Evolutionary conservation across 2,329 filamentous ascomycete genomes (phyloP), one percentile per base, ranked within the genome.

Genomic region (Aspergillus fijiensis): DNA sequence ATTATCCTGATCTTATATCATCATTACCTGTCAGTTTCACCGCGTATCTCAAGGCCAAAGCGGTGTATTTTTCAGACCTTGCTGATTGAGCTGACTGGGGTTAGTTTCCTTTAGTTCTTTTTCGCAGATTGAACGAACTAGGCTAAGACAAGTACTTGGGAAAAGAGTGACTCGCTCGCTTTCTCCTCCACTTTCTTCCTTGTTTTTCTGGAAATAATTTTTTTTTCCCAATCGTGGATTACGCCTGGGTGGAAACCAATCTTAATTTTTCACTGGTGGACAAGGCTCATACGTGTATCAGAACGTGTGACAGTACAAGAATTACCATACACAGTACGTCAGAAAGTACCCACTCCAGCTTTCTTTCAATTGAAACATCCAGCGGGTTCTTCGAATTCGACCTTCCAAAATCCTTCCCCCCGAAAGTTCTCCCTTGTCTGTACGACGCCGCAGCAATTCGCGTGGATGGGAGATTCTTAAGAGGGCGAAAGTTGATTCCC

Each of bases 311-410:
- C 49, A 29, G 58, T 61, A 62, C 60, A n/a, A 29, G 49, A 58
- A 60, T 62, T 55, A 55, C 42, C 42, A 42, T 21, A 51, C 51
- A 42, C 55, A 49, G 59, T 65, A 65, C 57, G 63, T 60, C 61
- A 64, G 63, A 55, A 57, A 45, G 62, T 58, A 59, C 57, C 66
- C 66, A 68, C 66, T 57, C 47, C 57, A 67, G 62, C 66, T 67
- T 62, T 63, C 62, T 63, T 64, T 67, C 58, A 60, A 63, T 66
- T 67, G 66, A 68, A 68, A 68, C 66, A 65, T 68, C 65, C 64
- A 66, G 61, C 61, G 49, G 60, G 62, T 67, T 68, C 66, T 67
- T 65, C 63, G 61, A 65, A 67, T 60, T 63, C 62, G 65, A 64
- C 65, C 61, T 68, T 67, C 62, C 63, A 65, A 65, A 68, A 63